Conservation (phyloP, 176 grass and related monocot genomes). For the Secale cereale region DNA sequence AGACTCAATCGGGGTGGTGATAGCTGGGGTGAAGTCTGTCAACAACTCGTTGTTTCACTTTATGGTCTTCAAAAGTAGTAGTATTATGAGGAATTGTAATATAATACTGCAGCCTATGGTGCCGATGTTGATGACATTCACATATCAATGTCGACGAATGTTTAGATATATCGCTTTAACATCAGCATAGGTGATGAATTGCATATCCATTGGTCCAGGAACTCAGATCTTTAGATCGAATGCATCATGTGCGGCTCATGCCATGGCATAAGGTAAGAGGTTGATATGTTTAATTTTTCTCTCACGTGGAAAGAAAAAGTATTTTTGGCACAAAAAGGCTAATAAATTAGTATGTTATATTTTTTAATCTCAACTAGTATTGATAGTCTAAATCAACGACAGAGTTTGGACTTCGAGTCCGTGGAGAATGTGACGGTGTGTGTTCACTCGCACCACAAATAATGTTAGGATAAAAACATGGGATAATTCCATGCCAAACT, state of each 20-base stretch:
- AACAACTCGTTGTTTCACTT: no score
- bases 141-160: not conserved
- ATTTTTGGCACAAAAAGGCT: no score
- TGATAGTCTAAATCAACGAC: not conserved
- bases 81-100: no score
- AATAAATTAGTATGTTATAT: no score
- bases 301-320: not conserved
- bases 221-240: not conserved
- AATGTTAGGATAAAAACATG: not conserved
- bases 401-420: not conserved
- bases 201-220: not conserved
- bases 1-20: no score
- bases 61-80: no score
- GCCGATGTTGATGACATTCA: not conserved
- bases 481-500: not conserved
- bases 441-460: not conserved
- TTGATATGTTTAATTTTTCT: not conserved
- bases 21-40: no score
- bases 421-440: not conserved
- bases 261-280: not conserved
- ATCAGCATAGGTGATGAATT: not conserved
- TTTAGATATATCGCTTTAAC: not conserved
- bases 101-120: no score
- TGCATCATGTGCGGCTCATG: not conserved
- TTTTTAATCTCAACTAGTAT: not conserved